Conservation (phyloP, 768 basidiomycete species). For the Tylopilus plumbeoviolaceoides region DNA sequence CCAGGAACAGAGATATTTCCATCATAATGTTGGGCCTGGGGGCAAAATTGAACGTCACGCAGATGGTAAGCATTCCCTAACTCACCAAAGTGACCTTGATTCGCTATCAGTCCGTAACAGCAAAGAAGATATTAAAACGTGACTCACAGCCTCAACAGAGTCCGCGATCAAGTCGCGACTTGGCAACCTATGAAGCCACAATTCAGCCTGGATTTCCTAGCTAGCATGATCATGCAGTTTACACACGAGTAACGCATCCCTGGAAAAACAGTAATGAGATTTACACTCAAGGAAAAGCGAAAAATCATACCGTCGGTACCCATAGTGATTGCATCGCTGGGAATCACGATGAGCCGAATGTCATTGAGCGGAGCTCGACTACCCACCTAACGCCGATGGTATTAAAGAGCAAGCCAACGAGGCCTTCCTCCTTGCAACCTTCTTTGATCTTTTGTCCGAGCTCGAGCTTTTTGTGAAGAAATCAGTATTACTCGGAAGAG, state of each 20-base stretch:
- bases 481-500: slow-evolving; percentile 1
- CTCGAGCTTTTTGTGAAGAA: slow-evolving; percentile 52
- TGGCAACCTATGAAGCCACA: slow-evolving; percentile 51
- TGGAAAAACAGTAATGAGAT: slow-evolving; percentile 24
- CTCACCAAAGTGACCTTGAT: slow-evolving; percentile 54
- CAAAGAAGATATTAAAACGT: not conserved
- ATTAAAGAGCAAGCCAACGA: slow-evolving; percentile 81
- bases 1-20: slow-evolving; percentile 84
- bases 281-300: not conserved
- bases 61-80: not conserved
- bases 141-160: slow-evolving; percentile 73
- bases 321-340: slow-evolving; percentile 85
- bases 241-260: slow-evolving; percentile 87
- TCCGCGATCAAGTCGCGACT: slow-evolving; percentile 89
- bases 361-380: not conserved
- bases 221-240: not conserved
- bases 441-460: slow-evolving; percentile 77
- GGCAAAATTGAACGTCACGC: not conserved
- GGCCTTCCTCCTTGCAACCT: slow-evolving; percentile 75
- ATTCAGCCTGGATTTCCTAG: not conserved
- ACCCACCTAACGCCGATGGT: slow-evolving; percentile 78
- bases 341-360: not conserved
- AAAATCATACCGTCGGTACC: slow-evolving; percentile 69
- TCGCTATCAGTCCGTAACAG: slow-evolving; percentile 8
- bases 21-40: slow-evolving; percentile 82